Evolutionary conservation across 768 basidiomycete genomes (phyloP), one percentile per base, ranked within the genome.

Genomic region (Lactarius hatsudake): DNA sequence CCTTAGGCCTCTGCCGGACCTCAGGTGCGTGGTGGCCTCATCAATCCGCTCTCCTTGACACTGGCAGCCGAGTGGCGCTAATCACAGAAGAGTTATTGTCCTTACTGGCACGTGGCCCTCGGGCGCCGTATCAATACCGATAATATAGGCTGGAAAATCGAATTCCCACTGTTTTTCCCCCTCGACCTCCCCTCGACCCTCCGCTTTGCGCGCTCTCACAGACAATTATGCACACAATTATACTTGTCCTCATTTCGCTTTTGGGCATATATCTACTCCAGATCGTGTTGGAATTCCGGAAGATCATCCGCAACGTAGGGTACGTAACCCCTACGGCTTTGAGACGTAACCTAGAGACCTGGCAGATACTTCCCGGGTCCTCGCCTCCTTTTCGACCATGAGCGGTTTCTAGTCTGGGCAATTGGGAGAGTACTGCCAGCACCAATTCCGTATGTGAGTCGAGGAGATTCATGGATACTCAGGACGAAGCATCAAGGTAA

Each of bases 231-330:
- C 30, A 28, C 17, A 2, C 54, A n/a, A 12, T 13, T 13, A 5
- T 66, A 23, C 40, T 45, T 23, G 26, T 32, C 36, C 10, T 26
- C 28, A 36, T 62, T 15, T 57, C 61, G 30, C 9, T 66, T 40
- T 32, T 63, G 3, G 57, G 30, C n/a, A 1, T 67, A 26, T 28
- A 42, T 36, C 5, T 63, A 10, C 12, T 67, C 17, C 38, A 34
- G 23, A 17, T 18, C n/a, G 18, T 67, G 12, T 36, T 63, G 38
- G 30, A 34, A 54, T 62, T 67, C n/a, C 56, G 66, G 17, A 67
- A 30, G 57, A 23, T n/a, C n/a, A 28, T 45, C n/a, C 43, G 43
- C 51, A 23, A 12, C n/a, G 26, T 53, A 15, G 51, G 51, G 51
- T 53, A 28, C 13, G 51, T 53, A 7, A 15, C 12, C 23, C 51